These are phyloP conservation scores for Tolypocladium tundrense DNA, from an alignment of 2,329 filamentous ascomycete species.

Conservation along the genomic window DNA sequence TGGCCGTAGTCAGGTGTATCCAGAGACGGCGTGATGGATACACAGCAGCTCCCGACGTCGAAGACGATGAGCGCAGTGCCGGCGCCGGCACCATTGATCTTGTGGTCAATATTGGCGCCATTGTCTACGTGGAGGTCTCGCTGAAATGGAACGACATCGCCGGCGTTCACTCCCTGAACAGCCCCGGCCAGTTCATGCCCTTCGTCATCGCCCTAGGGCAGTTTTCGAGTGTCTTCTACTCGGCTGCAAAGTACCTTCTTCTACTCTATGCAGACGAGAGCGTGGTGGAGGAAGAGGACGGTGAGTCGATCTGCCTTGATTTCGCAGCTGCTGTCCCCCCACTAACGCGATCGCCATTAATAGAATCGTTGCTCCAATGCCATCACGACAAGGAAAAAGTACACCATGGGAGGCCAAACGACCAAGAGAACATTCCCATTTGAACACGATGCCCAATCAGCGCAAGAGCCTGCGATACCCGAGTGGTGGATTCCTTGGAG, in stretches of 20 bases:
- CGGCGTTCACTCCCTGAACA: slow-evolving; percentile 8
- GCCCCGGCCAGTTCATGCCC: slow-evolving; percentile 16
- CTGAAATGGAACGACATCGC: slow-evolving; percentile 13
- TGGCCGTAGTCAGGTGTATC: not conserved
- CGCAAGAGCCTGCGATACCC: not conserved
- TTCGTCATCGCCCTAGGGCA: slow-evolving; percentile 13
- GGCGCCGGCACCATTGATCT: slow-evolving; percentile 5
- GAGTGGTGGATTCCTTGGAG: too few species aligned
- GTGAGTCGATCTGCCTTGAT: not conserved
- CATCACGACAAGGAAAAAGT: not conserved
- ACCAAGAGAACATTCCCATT: not conserved
- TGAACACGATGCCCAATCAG: not conserved
- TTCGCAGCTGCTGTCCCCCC: not conserved
- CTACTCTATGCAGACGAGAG: not conserved
- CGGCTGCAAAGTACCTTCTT: slow-evolving; percentile 3
- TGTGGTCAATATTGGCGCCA: slow-evolving; percentile 12
- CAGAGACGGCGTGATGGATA: not conserved
- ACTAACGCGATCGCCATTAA: not conserved
- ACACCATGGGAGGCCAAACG: not conserved
- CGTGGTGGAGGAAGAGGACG: not conserved
- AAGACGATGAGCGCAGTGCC: not conserved
- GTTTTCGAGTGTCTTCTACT: slow-evolving; percentile 11
- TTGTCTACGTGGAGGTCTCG: slow-evolving; percentile 13
- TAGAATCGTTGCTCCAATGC: not conserved
- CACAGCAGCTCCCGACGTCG: not conserved